Conservation (phyloP, 352 stramenopile genomes). For the Globisporangium paroecandrum region DNA sequence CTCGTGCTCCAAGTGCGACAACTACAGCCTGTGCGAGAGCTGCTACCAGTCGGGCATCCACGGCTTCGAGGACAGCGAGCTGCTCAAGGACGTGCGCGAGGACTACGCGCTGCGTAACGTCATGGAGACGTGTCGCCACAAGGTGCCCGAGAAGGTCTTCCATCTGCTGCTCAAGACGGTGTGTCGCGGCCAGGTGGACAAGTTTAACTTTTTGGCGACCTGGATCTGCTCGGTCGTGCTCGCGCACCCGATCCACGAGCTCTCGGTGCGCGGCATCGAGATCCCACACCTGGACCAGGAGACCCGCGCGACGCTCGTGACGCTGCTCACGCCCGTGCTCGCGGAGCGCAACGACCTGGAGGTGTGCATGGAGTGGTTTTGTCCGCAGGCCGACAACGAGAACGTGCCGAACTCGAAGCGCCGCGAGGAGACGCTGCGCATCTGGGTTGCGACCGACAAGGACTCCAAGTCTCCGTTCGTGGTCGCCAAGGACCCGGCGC, state of each 20-base stretch:
- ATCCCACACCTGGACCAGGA: slow-evolving; percentile 75
- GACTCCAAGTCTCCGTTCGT: slow-evolving; percentile 81
- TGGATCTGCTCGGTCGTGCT: slow-evolving; percentile 84
- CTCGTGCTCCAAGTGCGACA: slow-evolving; percentile 82
- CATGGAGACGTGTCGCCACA: slow-evolving; percentile 68
- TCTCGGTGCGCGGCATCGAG: slow-evolving; percentile 81
- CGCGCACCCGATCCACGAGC: slow-evolving; percentile 52
- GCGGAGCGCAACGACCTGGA: slow-evolving; percentile 80
- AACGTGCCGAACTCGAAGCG: slow-evolving; percentile 49
- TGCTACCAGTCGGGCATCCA: slow-evolving; percentile 86
- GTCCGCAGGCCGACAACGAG: slow-evolving; percentile 65
- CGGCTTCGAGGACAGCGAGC: slow-evolving; percentile 76
- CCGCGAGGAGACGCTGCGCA: slow-evolving; percentile 75
- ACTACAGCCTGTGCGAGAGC: slow-evolving; percentile 78
- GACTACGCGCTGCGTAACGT: slow-evolving; percentile 81
- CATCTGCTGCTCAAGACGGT: slow-evolving; percentile 80
- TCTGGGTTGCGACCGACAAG: slow-evolving; percentile 86
- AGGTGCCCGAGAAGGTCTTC: slow-evolving; percentile 81
- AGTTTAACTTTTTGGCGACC: slow-evolving; percentile 86
- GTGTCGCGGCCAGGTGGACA: slow-evolving; percentile 80
- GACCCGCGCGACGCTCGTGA: slow-evolving; percentile 66
- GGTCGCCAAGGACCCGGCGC: slow-evolving; percentile 30
- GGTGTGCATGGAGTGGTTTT: slow-evolving; percentile 89
- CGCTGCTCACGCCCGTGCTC: slow-evolving; percentile 77
- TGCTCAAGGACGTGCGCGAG: slow-evolving; percentile 73